phyloP scores from a whole-genome alignment of 805 yeast genomes.

The Candida morakotiae region DNA sequence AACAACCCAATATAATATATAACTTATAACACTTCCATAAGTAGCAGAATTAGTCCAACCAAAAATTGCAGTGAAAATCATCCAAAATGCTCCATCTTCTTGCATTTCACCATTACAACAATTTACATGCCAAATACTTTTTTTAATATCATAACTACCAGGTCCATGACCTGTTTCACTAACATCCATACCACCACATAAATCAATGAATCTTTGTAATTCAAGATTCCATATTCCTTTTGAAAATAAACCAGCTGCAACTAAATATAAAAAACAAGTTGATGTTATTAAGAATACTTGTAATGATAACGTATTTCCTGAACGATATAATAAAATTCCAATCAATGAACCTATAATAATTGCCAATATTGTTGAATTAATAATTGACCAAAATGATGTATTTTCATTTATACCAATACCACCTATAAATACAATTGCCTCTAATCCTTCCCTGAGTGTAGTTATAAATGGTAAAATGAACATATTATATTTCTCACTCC shows the following conservation, averaged over 20 bases:
- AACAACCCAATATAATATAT: conserved; percentile 34
- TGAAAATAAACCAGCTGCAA: conserved; percentile 42
- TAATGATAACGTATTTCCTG: conserved; percentile 39
- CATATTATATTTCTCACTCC: conserved; percentile 26
- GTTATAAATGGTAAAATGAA: conserved; percentile 38
- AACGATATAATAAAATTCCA: conserved; percentile 33
- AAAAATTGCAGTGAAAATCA: conserved; percentile 41
- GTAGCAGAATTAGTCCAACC: conserved; percentile 48
- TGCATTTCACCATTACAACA: conserved; percentile 41
- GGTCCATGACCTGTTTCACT: conserved; percentile 45
- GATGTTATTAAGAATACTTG: conserved; percentile 37
- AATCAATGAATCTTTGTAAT: conserved; percentile 32
- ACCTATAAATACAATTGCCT: conserved; percentile 41
- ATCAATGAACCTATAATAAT: conserved; percentile 26
- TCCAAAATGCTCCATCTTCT: conserved; percentile 43
- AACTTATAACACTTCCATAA: conserved; percentile 37
- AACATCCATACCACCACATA: conserved; percentile 39
- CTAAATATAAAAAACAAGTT: conserved; percentile 39
- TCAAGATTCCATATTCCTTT: conserved; percentile 44
- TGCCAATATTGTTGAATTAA: conserved; percentile 25
- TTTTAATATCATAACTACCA: conserved; percentile 39
- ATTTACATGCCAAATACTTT: conserved; percentile 43
- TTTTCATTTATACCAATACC: conserved; percentile 39
- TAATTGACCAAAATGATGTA: conserved; percentile 27
- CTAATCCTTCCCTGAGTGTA: conserved; percentile 39